Conservation (phyloP, 1,284 basidiomycete genomes). For the Vanrija pseudolonga region DNA sequence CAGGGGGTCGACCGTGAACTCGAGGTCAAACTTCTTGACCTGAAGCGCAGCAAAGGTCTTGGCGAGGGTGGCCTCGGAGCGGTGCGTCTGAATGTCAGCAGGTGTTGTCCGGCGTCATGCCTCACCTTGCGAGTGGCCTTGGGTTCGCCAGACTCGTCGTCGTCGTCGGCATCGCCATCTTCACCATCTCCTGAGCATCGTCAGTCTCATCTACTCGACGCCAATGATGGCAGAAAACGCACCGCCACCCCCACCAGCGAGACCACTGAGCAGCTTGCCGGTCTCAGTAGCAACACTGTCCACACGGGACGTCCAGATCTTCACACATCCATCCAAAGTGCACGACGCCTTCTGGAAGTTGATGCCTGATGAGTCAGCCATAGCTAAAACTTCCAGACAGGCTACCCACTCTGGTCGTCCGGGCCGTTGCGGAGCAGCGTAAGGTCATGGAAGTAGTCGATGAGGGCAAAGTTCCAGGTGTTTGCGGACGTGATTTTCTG, state of each 20-base stretch:
- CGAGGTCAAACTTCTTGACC: slow-evolving; percentile 89
- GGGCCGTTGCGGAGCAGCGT: slow-evolving; percentile 86
- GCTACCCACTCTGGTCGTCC: slow-evolving; percentile 61
- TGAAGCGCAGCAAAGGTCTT: slow-evolving; percentile 76
- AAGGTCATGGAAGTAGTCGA: slow-evolving; percentile 99
- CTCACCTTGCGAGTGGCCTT: slow-evolving; percentile 37
- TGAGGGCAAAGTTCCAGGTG: slow-evolving; percentile 96
- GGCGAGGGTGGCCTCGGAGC: slow-evolving; percentile 75
- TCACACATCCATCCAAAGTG: slow-evolving; percentile 97
- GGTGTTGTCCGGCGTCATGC: not conserved
- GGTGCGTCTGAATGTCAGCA: slow-evolving; percentile 53
- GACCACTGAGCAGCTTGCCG: slow-evolving; percentile 87
- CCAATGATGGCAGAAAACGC: not conserved
- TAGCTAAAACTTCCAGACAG: not conserved
- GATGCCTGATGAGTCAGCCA: slow-evolving; percentile 56
- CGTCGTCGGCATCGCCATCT: slow-evolving; percentile 57
- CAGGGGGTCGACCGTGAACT: slow-evolving; percentile 92
- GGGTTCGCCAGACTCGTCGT: slow-evolving; percentile 27
- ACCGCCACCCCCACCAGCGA: slow-evolving; percentile 58
- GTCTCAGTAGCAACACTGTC: slow-evolving; percentile 97
- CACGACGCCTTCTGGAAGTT: slow-evolving; percentile 98
- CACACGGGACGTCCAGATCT: slow-evolving; percentile 98
- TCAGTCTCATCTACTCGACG: slow-evolving; percentile 30
- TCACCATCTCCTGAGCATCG: slow-evolving; percentile 51
- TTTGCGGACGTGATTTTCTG: slow-evolving; percentile 99